Percentiles rank a stretch among this genome's conserved stretches.
Conservation (phyloP, 176 grass and related monocot species). For the Tillandsia fasciculata region DNA sequence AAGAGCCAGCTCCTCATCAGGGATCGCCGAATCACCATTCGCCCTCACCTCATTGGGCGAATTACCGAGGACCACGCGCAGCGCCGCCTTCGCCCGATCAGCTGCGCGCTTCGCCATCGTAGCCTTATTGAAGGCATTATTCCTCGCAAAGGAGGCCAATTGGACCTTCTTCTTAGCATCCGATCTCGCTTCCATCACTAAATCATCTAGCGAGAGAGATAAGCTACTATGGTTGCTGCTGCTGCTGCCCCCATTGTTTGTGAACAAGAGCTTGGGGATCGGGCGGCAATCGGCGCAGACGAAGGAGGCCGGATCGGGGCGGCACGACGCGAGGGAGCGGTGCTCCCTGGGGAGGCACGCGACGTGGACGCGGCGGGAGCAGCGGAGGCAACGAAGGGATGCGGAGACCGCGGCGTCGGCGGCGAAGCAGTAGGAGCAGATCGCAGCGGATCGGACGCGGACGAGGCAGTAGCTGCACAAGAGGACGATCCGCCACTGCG, state of each 20-base stretch:
- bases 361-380: slow-evolving; percentile 40
- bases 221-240: not conserved
- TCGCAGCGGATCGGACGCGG: slow-evolving; percentile 23
- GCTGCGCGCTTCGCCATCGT: slow-evolving; percentile 9
- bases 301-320: slow-evolving; percentile 32
- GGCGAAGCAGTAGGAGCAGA: slow-evolving; percentile 80
- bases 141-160: not conserved
- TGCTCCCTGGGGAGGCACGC: slow-evolving; percentile 49
- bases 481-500: slow-evolving; percentile 67
- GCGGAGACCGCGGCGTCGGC: slow-evolving; percentile 14
- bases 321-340: slow-evolving; percentile 25
- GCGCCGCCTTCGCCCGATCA: slow-evolving; percentile 13
- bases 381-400: slow-evolving; percentile 38
- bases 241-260: not conserved
- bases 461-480: slow-evolving; percentile 61
- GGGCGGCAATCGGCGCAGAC: slow-evolving; percentile 55
- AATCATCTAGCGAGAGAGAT: slow-evolving; percentile 1
- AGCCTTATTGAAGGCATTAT: slow-evolving; percentile 15
- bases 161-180: not conserved
- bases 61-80: not conserved
- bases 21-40: slow-evolving; percentile 4
- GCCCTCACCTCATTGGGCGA: not conserved
- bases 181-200: slow-evolving; percentile 12
- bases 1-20: slow-evolving; percentile 43
- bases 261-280: slow-evolving; percentile 14